phyloP scores from a whole-genome alignment of 1,139 yeast genomes.

The Kodamaea sp. region DNA sequence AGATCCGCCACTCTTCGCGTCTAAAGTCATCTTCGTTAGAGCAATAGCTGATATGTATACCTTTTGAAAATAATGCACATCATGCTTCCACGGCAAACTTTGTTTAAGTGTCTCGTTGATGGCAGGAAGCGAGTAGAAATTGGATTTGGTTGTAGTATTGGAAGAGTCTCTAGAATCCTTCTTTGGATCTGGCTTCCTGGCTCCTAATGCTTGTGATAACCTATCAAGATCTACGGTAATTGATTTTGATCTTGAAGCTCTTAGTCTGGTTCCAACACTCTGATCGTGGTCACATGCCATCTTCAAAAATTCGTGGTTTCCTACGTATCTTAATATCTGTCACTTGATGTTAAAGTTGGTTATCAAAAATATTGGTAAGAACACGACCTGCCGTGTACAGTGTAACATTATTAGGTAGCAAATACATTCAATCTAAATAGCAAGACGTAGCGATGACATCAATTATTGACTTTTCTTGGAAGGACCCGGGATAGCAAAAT shows the following conservation, averaged over 20 bases:
- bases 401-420: too few species aligned
- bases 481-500: too few species aligned
- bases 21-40: conserved; percentile 73
- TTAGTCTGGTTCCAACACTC: too few species aligned
- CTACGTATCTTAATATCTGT: too few species aligned
- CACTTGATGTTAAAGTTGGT: too few species aligned
- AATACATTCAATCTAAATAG: too few species aligned
- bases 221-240: conserved; percentile 10
- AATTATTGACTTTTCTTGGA: too few species aligned
- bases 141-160: conserved; percentile 2
- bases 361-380: too few species aligned
- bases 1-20: conserved; percentile 84
- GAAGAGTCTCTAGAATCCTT: conserved; percentile 1
- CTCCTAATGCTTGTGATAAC: conserved; percentile 8
- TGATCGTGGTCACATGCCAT: too few species aligned
- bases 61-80: conserved; percentile 62
- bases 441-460: too few species aligned
- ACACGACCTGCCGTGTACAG: too few species aligned
- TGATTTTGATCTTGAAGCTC: conserved; percentile 3
- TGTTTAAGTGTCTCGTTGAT: conserved; percentile 13
- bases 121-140: conserved; percentile 12
- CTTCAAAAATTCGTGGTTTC: too few species aligned
- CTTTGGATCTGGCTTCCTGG: conserved; percentile 1
- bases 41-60: conserved; percentile 77
- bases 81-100: conserved; percentile 42